Evolutionary conservation across 2,329 filamentous ascomycete species (phyloP).

Genomic region (Coniochaeta pulveracea): DNA sequence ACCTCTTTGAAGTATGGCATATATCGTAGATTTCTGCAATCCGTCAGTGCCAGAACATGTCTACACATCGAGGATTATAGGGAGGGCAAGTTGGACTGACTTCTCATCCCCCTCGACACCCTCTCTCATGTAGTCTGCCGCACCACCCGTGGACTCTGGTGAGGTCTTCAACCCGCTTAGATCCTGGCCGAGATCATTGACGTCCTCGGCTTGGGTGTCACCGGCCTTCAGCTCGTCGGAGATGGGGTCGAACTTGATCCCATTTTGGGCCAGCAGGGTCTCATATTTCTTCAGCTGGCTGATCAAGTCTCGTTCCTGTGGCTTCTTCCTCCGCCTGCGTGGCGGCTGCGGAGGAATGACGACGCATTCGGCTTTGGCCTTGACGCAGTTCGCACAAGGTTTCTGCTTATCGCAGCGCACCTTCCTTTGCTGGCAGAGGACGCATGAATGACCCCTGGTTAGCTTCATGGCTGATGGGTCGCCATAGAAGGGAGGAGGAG

Average conservation of each 20-base stretch:
- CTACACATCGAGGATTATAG: conserved; percentile 13
- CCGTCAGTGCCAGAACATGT: conserved; percentile 10
- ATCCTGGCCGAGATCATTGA: conserved; percentile 44
- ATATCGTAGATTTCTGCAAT: conserved; percentile 29
- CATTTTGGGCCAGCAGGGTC: conserved; percentile 49
- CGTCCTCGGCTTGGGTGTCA: conserved; percentile 35
- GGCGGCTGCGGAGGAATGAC: conserved; percentile 46
- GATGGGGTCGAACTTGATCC: conserved; percentile 58
- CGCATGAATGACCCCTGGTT: conserved; percentile 51
- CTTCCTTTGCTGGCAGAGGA: conserved; percentile 67
- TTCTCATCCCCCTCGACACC: conserved; percentile 15
- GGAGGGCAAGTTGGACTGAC: conserved; percentile 10
- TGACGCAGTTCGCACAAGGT: conserved; percentile 60
- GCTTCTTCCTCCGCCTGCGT: conserved; percentile 47
- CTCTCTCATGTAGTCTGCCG: conserved; percentile 20
- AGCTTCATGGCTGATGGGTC: conserved; percentile 39
- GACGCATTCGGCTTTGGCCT: conserved; percentile 48
- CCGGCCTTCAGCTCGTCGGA: conserved; percentile 35
- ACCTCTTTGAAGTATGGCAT: conserved; percentile 43
- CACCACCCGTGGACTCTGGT: conserved; percentile 28
- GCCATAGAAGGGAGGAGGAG: too few species aligned
- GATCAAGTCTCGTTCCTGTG: conserved; percentile 59
- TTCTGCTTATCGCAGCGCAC: conserved; percentile 63
- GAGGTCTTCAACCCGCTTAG: conserved; percentile 43
- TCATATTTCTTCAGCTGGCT: conserved; percentile 62